Evolutionary conservation across 495 filamentous ascomycete genomes (phyloP).

Genomic region (Penicillium desertorum): DNA sequence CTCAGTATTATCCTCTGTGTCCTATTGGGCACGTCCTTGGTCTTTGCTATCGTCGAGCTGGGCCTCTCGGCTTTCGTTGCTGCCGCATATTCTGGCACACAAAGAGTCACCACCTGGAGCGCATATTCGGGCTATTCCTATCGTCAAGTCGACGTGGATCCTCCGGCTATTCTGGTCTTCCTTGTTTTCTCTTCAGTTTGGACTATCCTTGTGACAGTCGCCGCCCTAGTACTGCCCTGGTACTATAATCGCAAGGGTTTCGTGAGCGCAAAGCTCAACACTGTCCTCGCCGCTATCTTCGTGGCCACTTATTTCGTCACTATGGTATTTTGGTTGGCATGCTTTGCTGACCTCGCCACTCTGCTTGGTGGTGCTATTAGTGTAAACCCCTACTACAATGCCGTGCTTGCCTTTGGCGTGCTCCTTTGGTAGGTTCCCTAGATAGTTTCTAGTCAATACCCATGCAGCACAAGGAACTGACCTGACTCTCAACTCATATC

Average conservation of each 20-base stretch:
- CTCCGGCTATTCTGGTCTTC: conserved; percentile 29
- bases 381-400: conserved; percentile 19
- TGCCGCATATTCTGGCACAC: conserved; percentile 5
- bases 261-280: conserved; percentile 24
- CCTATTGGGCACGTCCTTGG: conserved; percentile 25
- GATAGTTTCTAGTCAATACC: not conserved
- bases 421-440: conserved; percentile 27
- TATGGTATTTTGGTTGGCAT: conserved; percentile 37
- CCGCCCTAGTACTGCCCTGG: conserved; percentile 26
- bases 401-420: conserved; percentile 34
- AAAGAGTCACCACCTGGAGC: conserved; percentile 6
- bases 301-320: conserved; percentile 30
- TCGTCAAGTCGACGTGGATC: conserved; percentile 14
- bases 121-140: conserved; percentile 14
- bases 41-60: conserved; percentile 31
- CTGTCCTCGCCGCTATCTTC: conserved; percentile 20
- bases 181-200: conserved; percentile 29
- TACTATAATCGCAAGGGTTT: conserved; percentile 21
- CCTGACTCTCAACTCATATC: not conserved
- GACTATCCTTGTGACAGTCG: conserved; percentile 25
- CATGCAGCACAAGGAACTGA: not conserved
- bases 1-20: conserved; percentile 30
- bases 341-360: conserved; percentile 33
- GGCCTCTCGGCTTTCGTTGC: conserved; percentile 26
- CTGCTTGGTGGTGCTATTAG: conserved; percentile 12